These are phyloP conservation scores for Lactarius sanguifluus DNA, from an alignment of 768 basidiomycete species.

Conservation along the genomic window DNA sequence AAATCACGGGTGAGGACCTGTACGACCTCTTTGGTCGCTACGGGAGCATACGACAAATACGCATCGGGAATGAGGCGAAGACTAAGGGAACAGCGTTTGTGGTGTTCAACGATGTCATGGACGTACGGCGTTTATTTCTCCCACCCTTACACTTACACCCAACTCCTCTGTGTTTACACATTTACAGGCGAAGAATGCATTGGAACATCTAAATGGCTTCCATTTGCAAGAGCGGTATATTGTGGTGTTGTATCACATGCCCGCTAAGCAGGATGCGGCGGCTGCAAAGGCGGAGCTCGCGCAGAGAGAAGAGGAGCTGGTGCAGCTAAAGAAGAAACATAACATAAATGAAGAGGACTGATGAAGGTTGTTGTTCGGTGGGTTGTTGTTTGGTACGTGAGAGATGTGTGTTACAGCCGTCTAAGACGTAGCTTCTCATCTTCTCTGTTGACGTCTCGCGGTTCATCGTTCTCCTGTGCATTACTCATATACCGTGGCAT, in stretches of 20 bases:
- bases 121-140: constrained; percentile 45
- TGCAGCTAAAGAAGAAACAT: constrained; percentile 82
- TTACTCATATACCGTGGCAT: not conserved
- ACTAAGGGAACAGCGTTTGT: constrained; percentile 96
- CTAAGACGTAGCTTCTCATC: not conserved
- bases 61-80: constrained; percentile 89
- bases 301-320: constrained; percentile 86
- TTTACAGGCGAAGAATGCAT: constrained; percentile 87
- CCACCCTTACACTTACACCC: constrained; percentile 21
- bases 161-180: constrained; percentile 35
- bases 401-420: no score
- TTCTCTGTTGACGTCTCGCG: not conserved
- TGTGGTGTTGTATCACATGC: constrained; percentile 97
- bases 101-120: constrained; percentile 95
- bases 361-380: constrained; percentile 26
- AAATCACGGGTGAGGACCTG: constrained; percentile 89
- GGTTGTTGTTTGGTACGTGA: constrained; percentile 9
- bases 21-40: constrained; percentile 98
- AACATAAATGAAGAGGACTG: constrained; percentile 73
- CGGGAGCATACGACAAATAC: constrained; percentile 93
- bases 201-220: constrained; percentile 97
- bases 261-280: constrained; percentile 93
- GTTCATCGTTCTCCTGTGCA: not conserved
- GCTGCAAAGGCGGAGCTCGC: constrained; percentile 91
- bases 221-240: constrained; percentile 98